These are phyloP conservation scores for Stereocaulon alpinum DNA, from an alignment of 495 filamentous ascomycete genomes.

Conservation along the genomic window DNA sequence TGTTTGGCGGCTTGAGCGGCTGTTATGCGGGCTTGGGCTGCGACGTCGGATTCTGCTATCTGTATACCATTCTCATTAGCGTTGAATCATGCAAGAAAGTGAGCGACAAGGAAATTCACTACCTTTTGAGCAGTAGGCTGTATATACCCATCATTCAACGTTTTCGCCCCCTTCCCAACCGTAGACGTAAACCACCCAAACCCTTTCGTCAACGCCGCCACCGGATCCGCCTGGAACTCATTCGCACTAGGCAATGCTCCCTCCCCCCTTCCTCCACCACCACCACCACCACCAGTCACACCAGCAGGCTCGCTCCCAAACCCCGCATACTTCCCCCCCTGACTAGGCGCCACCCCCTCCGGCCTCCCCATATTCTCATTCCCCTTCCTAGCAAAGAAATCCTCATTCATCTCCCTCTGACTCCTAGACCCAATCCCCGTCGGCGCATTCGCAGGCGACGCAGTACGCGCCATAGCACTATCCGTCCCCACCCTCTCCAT, in stretches of 20 bases:
- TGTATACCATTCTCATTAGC: conserved; percentile 24
- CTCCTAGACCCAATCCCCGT: conserved; percentile 20
- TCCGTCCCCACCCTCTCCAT: conserved; percentile 25
- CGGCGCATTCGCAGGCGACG: conserved; percentile 27
- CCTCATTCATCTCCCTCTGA: conserved; percentile 64
- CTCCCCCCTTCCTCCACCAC: conserved; percentile 27
- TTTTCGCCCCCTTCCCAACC: conserved; percentile 80
- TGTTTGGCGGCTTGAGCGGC: conserved; percentile 56
- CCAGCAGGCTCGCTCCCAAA: conserved; percentile 57
- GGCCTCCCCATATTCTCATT: conserved; percentile 66
- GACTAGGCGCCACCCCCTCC: conserved; percentile 65
- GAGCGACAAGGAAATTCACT: too few species aligned
- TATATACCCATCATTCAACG: conserved; percentile 76
- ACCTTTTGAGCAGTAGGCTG: conserved; percentile 84
- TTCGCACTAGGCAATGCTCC: conserved; percentile 52
- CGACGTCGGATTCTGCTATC: conserved; percentile 80
- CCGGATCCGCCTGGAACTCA: conserved; percentile 82
- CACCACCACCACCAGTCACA: conserved; percentile 10
- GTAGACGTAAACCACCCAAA: conserved; percentile 88
- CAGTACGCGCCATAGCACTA: conserved; percentile 17
- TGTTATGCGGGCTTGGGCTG: conserved; percentile 64
- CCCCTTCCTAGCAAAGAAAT: conserved; percentile 80
- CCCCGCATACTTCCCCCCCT: conserved; percentile 84
- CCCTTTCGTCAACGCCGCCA: conserved; percentile 79
- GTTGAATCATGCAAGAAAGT: background rate